phyloP scores from a whole-genome alignment of 176 grass and related monocot genomes.

The Secale cereale region DNA sequence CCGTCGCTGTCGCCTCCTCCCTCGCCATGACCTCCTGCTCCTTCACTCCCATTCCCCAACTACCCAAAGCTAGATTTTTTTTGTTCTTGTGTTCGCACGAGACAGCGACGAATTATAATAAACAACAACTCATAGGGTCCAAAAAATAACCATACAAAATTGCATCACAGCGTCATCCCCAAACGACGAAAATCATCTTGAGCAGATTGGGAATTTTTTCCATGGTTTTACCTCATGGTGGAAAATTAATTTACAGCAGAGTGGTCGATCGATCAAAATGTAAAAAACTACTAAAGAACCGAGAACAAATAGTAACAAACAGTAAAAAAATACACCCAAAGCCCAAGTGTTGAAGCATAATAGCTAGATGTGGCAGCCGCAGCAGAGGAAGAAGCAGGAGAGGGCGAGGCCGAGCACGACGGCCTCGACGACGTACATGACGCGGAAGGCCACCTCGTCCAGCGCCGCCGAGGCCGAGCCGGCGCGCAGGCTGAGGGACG shows the following conservation, averaged over 20 bases:
- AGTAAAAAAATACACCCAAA: too few species aligned
- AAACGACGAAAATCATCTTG: background rate
- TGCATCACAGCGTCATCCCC: background rate
- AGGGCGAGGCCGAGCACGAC: slow-evolving; percentile 76
- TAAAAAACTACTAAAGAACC: background rate
- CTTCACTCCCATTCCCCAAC: background rate
- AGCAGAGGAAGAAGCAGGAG: slow-evolving; percentile 92
- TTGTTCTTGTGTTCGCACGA: background rate
- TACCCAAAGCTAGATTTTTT: slow-evolving; percentile 13
- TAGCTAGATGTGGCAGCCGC: slow-evolving; percentile 63
- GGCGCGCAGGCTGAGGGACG: slow-evolving; percentile 30
- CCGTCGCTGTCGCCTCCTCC: background rate
- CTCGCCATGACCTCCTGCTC: background rate
- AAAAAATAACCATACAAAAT: background rate
- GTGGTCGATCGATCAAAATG: background rate
- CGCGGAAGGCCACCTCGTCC: slow-evolving; percentile 55
- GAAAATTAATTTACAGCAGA: slow-evolving; percentile 26
- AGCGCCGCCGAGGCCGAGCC: slow-evolving; percentile 43
- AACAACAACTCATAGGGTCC: background rate
- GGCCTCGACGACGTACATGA: slow-evolving; percentile 82
- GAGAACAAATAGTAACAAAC: background rate
- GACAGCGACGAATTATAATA: slow-evolving; percentile 5
- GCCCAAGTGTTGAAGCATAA: too few species aligned
- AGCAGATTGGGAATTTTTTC: background rate
- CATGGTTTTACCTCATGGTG: background rate